A percentile compares a stretch with the other conserved stretches of the same genome.
phyloP scores from a whole-genome alignment of 148 eudicot species.

The Rhododendron ovatum region DNA sequence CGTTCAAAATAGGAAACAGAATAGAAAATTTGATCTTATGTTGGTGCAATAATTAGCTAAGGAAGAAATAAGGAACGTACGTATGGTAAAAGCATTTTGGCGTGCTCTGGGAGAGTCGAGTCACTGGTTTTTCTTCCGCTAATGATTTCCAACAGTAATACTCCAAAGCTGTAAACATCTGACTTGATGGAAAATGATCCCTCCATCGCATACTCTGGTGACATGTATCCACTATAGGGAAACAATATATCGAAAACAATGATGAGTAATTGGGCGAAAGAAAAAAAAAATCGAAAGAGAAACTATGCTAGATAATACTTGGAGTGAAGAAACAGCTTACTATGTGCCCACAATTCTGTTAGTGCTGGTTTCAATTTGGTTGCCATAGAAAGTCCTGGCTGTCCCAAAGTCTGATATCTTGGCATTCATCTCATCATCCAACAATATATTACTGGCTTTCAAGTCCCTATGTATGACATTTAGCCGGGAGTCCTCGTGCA shows the following conservation, averaged over 20 bases:
- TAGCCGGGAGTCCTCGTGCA: slow-evolving; percentile 21
- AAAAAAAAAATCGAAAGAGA: not conserved
- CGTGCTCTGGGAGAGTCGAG: not conserved
- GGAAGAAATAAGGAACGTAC: not conserved
- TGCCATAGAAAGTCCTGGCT: not conserved
- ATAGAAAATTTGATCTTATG: not conserved
- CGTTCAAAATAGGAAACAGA: not conserved
- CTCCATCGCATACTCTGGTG: slow-evolving; percentile 6
- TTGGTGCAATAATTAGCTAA: not conserved
- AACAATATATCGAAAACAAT: not conserved
- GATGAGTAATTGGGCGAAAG: not conserved
- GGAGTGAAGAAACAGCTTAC: slow-evolving; percentile 19
- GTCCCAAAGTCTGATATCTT: slow-evolving; percentile 10
- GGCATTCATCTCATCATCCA: slow-evolving; percentile 27
- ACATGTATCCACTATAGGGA: not conserved
- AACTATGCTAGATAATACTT: not conserved
- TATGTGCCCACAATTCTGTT: slow-evolving; percentile 35
- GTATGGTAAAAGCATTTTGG: not conserved
- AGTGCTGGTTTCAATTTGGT: not conserved
- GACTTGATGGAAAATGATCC: not conserved
- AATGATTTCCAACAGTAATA: slow-evolving; percentile 30
- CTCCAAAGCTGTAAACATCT: slow-evolving; percentile 26
- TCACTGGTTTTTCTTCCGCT: slow-evolving; percentile 20
- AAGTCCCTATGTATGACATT: not conserved
- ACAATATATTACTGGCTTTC: not conserved